Base-by-base conservation (phyloP, 1,284 basidiomycete species). In the Heterobasidion irregulare region DNA sequence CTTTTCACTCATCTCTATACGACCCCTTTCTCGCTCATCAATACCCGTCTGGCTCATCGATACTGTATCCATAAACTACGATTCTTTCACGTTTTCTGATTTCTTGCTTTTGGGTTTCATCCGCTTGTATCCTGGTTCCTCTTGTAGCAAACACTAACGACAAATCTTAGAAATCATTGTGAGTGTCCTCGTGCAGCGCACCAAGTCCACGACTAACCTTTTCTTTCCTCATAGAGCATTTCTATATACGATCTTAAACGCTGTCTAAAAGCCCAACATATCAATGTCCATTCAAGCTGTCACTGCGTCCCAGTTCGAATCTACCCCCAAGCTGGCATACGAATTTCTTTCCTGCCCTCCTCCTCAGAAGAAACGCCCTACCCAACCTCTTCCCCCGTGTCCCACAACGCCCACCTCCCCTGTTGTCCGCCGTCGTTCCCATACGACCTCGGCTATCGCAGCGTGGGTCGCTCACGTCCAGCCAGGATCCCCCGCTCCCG, bases 401-500 rank as follows among this genome's bases (percentile, higher is more conserved):
- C 62, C 67, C 10, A 19, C 46, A 12, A 47, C 46, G 9, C 16
- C 46, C 6, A 16, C 46, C 10, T 47, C 46, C 46, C 19, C 5
- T 50, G 15, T 32, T 51, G 51, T 55, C 48, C 67, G 62, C 48
- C 70, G 64, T 57, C 69, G 67, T 56, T 76, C 72, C 32, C 69
- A 63, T 58, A 70, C 73, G 33, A 69, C 67, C 65, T 65, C 67
- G 34, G 44, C 60, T 33, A 83, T 86, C 47, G 61, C 76, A 38
- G 62, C 75, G 50, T 86, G 84, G 84, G 78, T 77, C 6, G 68
- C 79, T 18, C 74, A 72, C 59, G 82, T 88, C 53, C 79, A 83
- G 50, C 86, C 86, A 5, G 86, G 85, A 13, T 82, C 85, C 13
- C 85, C 85, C 9, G 72, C 77, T 0, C 78, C 81, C 0, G 53